These are phyloP conservation scores for Ustilago nuda DNA, from an alignment of 1,284 basidiomycete genomes.

Conservation along the genomic window DNA sequence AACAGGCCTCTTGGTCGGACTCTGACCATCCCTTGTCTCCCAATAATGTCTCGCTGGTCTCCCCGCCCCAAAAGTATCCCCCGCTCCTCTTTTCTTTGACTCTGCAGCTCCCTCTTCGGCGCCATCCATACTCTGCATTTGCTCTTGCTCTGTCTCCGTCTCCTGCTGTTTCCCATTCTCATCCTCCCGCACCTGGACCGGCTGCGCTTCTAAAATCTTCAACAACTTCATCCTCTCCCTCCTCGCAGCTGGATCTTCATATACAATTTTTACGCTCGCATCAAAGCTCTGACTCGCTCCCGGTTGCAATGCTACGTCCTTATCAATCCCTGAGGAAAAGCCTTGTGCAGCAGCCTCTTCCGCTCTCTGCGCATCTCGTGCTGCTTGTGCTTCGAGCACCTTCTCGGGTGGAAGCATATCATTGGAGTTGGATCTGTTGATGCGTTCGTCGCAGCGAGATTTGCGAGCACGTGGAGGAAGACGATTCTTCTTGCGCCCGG, in stretches of 20 bases:
- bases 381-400: conserved; percentile 45
- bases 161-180: neutral
- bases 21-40: conserved; percentile 42
- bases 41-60: conserved; percentile 21
- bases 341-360: conserved; percentile 49
- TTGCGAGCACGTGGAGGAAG: conserved; percentile 40
- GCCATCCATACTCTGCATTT: neutral
- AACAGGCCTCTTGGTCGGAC: conserved; percentile 42
- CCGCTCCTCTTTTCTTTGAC: conserved; percentile 18
- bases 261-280: conserved; percentile 47
- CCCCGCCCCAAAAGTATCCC: conserved; percentile 31
- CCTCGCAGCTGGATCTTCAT: conserved; percentile 54
- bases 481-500: conserved; percentile 27
- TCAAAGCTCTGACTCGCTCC: conserved; percentile 21
- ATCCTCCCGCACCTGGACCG: neutral
- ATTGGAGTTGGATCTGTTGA: neutral
- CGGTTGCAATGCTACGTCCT: conserved; percentile 28
- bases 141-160: neutral
- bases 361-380: conserved; percentile 41
- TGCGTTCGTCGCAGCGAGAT: conserved; percentile 26
- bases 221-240: conserved; percentile 43
- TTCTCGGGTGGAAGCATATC: conserved; percentile 34
- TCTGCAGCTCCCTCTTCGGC: neutral
- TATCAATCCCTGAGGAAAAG: conserved; percentile 45
- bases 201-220: conserved; percentile 45